A percentile compares a stretch with the other conserved stretches of the same genome.
These are phyloP conservation scores for Grigorovia transvaalensis DNA, from an alignment of 805 yeast species.

Conservation along the genomic window DNA sequence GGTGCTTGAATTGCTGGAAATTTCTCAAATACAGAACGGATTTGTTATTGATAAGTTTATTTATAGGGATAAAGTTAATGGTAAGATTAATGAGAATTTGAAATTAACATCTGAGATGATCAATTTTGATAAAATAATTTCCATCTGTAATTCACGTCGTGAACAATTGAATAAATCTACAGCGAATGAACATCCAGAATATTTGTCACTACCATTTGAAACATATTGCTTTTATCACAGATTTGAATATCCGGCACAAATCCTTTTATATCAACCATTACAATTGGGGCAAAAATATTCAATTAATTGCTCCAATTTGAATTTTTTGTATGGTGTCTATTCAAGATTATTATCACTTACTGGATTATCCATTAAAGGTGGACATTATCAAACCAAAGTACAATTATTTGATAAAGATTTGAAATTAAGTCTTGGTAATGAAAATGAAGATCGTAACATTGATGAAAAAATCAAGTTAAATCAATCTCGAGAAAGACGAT, in stretches of 20 bases:
- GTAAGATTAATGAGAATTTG: background rate
- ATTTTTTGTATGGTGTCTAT: slow-evolving; percentile 24
- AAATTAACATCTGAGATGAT: slow-evolving; percentile 1
- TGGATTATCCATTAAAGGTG: slow-evolving; percentile 23
- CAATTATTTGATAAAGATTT: slow-evolving; percentile 1
- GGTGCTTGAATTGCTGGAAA: slow-evolving; percentile 19
- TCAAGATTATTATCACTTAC: slow-evolving; percentile 10
- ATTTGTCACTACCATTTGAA: slow-evolving; percentile 26
- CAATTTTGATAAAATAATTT: slow-evolving; percentile 14
- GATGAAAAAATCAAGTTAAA: background rate
- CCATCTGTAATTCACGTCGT: slow-evolving; percentile 16
- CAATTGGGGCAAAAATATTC: slow-evolving; percentile 13
- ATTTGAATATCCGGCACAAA: slow-evolving; percentile 26
- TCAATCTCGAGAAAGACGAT: background rate
- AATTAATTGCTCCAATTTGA: slow-evolving; percentile 17
- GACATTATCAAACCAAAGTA: slow-evolving; percentile 3
- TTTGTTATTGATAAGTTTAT: slow-evolving; percentile 8
- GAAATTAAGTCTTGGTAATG: background rate
- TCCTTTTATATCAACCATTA: slow-evolving; percentile 23
- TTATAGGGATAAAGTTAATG: background rate
- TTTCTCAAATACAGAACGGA: slow-evolving; percentile 20
- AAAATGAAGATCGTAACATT: background rate
- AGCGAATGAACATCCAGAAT: slow-evolving; percentile 26
- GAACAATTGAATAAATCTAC: slow-evolving; percentile 16
- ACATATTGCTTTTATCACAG: slow-evolving; percentile 28